phyloP scores from a whole-genome alignment of 108 stramenopile genomes.

The Stephanodiscus minutulus region DNA sequence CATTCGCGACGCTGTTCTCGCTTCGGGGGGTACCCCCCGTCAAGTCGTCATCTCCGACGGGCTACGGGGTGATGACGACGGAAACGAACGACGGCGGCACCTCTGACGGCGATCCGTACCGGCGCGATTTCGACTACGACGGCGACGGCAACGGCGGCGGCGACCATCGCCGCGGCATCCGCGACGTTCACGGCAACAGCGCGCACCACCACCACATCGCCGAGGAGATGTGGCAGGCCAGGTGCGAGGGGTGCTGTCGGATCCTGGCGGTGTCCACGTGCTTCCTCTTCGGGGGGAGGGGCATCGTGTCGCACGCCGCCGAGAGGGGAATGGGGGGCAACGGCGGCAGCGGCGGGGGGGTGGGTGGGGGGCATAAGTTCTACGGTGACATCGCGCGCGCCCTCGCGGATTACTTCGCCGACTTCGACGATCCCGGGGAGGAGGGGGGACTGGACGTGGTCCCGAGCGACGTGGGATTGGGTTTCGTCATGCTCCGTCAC shows the following conservation, averaged over 20 bases:
- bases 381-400: conserved; percentile 76
- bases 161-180: background rate
- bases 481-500: conserved; percentile 74
- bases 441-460: conserved; percentile 61
- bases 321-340: conserved; percentile 22
- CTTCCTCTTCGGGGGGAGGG: conserved; percentile 84
- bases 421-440: conserved; percentile 27
- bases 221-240: conserved; percentile 72
- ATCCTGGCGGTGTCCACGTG: conserved; percentile 72
- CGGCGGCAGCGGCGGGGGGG: background rate
- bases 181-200: background rate
- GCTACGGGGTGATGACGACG: background rate
- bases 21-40: conserved; percentile 13
- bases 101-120: conserved; percentile 15
- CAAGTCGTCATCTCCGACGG: background rate
- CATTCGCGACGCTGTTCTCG: conserved; percentile 17
- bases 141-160: no score
- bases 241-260: conserved; percentile 73
- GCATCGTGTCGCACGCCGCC: conserved; percentile 50
- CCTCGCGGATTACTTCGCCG: conserved; percentile 83
- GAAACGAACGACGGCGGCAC: conserved; percentile 23
- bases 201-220: conserved; percentile 19
- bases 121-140: background rate
- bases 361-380: conserved; percentile 33
- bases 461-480: conserved; percentile 78